These are phyloP conservation scores for Penicillium robsamsonii DNA, from an alignment of 495 filamentous ascomycete species.

Conservation along the genomic window DNA sequence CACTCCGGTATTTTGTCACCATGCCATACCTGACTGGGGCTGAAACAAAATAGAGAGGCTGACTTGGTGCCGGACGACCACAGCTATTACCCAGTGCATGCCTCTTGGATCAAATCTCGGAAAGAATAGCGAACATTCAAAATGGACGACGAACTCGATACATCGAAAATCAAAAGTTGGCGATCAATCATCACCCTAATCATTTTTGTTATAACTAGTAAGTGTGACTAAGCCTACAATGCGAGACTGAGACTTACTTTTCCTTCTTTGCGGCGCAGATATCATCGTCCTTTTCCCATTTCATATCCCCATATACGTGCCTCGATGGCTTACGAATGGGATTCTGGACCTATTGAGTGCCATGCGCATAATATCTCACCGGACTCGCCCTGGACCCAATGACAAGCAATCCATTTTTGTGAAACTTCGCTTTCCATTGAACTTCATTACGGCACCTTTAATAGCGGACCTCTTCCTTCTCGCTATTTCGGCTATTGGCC, in stretches of 20 bases:
- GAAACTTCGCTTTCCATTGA: constrained; percentile 55
- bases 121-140: constrained; percentile 6
- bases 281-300: constrained; percentile 64
- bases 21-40: constrained; percentile 7
- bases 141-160: constrained; percentile 47
- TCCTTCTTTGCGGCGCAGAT: constrained; percentile 40
- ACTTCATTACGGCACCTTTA: constrained; percentile 63
- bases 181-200: constrained; percentile 62
- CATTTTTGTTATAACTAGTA: constrained; percentile 62
- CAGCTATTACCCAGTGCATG: neutral
- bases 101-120: neutral
- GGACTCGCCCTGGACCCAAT: constrained; percentile 16
- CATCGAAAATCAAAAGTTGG: constrained; percentile 54
- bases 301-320: constrained; percentile 55
- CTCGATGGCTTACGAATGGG: constrained; percentile 43
- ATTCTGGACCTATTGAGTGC: constrained; percentile 39
- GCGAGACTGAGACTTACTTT: constrained; percentile 3
- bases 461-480: constrained; percentile 65
- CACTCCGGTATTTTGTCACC: constrained; percentile 14
- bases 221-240: constrained; percentile 21
- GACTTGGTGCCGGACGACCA: neutral
- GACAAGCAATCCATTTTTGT: constrained; percentile 30
- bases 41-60: constrained; percentile 1
- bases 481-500: constrained; percentile 59
- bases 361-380: constrained; percentile 50